Percentiles rank a stretch among this genome's conserved stretches.
Conservation (phyloP, 306 rosid genomes). For the Cicer cuneatum region DNA sequence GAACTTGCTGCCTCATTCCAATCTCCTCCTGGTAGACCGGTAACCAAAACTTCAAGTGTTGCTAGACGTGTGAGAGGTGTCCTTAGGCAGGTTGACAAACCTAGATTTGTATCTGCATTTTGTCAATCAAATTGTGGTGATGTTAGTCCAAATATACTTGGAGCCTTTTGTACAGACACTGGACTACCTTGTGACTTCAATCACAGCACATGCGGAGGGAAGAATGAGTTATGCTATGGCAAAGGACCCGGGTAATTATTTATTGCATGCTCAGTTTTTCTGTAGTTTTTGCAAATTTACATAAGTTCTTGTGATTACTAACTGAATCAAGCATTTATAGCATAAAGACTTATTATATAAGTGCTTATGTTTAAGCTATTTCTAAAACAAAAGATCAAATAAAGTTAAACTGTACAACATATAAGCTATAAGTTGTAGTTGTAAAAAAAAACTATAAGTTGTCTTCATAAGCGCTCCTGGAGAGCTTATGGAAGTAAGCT, state of each 20-base stretch:
- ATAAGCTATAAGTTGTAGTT: no score
- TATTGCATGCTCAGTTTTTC: slow-evolving; percentile 36
- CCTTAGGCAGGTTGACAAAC: slow-evolving; percentile 68
- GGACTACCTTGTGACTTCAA: slow-evolving; percentile 95
- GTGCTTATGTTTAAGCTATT: no score
- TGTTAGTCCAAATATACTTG: slow-evolving; percentile 95
- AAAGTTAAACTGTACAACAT: no score
- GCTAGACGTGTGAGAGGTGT: slow-evolving; percentile 87
- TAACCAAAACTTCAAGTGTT: slow-evolving; percentile 65
- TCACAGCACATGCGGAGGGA: slow-evolving; percentile 96
- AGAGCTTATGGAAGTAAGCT: no score
- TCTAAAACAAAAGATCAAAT: no score
- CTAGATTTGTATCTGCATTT: slow-evolving; percentile 91
- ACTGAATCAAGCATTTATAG: no score
- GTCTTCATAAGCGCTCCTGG: no score
- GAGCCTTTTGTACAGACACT: slow-evolving; percentile 85
- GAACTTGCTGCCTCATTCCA: slow-evolving; percentile 91
- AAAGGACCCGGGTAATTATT: slow-evolving; percentile 90
- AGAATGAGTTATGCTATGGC: slow-evolving; percentile 94
- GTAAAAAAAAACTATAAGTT: no score
- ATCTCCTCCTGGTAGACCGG: slow-evolving; percentile 75
- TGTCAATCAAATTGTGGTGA: slow-evolving; percentile 98
- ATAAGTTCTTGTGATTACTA: slow-evolving; percentile 28
- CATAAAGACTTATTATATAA: no score
- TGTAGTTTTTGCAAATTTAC: slow-evolving; percentile 33